Conservation (phyloP, 2,329 filamentous ascomycete species). For the Fusarium pininemorale region DNA sequence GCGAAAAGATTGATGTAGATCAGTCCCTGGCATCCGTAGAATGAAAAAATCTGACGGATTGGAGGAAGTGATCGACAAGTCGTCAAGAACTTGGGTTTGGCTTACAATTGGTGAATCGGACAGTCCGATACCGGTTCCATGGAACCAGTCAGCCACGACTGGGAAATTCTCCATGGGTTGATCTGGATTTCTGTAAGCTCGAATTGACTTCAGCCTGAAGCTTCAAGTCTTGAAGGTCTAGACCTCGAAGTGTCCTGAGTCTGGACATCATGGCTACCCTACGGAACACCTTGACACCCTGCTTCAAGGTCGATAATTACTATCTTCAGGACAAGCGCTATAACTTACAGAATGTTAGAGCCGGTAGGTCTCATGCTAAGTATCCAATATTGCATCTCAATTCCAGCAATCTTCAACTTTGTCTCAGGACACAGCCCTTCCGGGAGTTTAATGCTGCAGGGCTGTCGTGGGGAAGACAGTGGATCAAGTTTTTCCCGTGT, state of each 20-base stretch:
- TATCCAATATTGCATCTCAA: background rate
- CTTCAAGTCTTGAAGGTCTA: background rate
- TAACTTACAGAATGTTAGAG: background rate
- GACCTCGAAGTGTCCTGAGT: background rate
- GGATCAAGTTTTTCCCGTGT: slow-evolving; percentile 43
- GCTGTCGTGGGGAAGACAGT: slow-evolving; percentile 22
- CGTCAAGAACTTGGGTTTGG: background rate
- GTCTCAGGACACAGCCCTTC: background rate
- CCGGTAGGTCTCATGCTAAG: background rate
- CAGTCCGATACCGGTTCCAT: slow-evolving; percentile 9
- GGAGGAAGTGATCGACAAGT: slow-evolving; percentile 3
- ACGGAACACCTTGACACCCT: background rate
- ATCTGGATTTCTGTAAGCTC: background rate
- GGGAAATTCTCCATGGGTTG: background rate
- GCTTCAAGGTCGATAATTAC: rapidly evolving
- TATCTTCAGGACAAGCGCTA: background rate
- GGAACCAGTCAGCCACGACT: background rate
- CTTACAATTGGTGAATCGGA: background rate
- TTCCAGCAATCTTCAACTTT: background rate
- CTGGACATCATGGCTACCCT: background rate
- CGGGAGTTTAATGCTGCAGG: background rate
- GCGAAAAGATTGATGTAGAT: background rate
- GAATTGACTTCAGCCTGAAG: background rate
- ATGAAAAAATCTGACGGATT: slow-evolving; percentile 1
- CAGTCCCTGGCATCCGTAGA: background rate